Conservation (phyloP, 805 yeast genomes). For the Saccharomycopsis fermentans region DNA sequence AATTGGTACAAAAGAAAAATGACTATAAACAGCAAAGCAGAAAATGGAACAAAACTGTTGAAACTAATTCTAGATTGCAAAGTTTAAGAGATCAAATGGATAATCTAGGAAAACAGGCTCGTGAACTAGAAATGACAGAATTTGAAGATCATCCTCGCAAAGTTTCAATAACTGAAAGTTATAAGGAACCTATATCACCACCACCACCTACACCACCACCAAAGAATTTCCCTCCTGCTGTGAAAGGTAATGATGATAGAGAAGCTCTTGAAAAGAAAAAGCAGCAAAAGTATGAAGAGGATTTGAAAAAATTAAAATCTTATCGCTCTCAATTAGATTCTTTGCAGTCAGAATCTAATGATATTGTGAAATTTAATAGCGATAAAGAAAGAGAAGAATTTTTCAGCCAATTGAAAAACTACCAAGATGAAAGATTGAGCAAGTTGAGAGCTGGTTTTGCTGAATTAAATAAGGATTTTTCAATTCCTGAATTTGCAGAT, state of each 20-base stretch:
- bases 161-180: not conserved
- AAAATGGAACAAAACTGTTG: constrained; percentile 43
- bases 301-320: constrained; percentile 42
- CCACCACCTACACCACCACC: constrained; percentile 32
- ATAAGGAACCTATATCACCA: constrained; percentile 10
- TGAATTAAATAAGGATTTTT: constrained; percentile 52
- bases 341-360: constrained; percentile 67
- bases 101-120: constrained; percentile 70
- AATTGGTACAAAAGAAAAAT: constrained; percentile 27
- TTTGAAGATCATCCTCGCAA: constrained; percentile 39
- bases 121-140: constrained; percentile 78
- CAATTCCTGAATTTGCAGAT: constrained; percentile 15
- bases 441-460: constrained; percentile 60
- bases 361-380: constrained; percentile 55
- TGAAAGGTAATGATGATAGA: not conserved
- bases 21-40: constrained; percentile 26
- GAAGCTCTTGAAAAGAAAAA: constrained; percentile 1
- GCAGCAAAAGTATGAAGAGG: constrained; percentile 28
- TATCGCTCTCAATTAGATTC: constrained; percentile 49
- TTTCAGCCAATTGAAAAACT: constrained; percentile 14
- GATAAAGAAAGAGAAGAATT: constrained; percentile 30
- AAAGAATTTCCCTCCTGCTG: constrained; percentile 16
- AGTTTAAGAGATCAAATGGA: constrained; percentile 78
- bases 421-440: constrained; percentile 47
- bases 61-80: constrained; percentile 68